phyloP scores from a whole-genome alignment of 163 green algal species.

The Scenedesmus sp. region DNA sequence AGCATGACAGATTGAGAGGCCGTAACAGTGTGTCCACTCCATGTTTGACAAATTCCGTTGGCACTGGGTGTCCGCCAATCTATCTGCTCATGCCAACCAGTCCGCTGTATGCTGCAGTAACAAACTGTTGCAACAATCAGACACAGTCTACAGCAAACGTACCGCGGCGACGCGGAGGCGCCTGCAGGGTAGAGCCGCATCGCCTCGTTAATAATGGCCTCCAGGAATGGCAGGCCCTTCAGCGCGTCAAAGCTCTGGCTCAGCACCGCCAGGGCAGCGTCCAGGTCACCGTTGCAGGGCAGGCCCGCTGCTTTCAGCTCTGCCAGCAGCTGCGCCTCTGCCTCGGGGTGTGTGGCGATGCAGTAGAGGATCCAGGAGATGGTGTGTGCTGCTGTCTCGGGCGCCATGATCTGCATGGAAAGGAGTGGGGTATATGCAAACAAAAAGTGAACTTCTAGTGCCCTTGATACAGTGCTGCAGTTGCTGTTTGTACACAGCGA shows the following conservation, averaged over 20 bases:
- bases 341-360: constrained; percentile 36
- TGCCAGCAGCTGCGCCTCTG: constrained; percentile 30
- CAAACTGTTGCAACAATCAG: neutral
- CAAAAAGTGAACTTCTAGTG: too few species aligned
- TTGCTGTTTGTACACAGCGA: too few species aligned
- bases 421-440: too few species aligned
- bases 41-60: too few species aligned
- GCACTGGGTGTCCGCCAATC: too few species aligned
- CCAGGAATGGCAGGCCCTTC: constrained; percentile 42
- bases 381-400: constrained; percentile 50
- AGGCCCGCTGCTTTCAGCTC: constrained; percentile 27
- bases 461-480: too few species aligned
- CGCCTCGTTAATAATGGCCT: constrained; percentile 41
- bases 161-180: constrained; percentile 44
- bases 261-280: constrained; percentile 26
- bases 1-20: neutral
- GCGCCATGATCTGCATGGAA: constrained; percentile 44
- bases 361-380: constrained; percentile 45
- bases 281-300: constrained; percentile 50
- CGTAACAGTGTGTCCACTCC: too few species aligned
- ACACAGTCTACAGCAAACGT: neutral
- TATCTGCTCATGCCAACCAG: too few species aligned
- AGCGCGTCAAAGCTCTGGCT: constrained; percentile 43
- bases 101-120: neutral
- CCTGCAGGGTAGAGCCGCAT: constrained; percentile 48